Percentiles rank a stretch among this genome's conserved stretches.
Conservation (phyloP, 2,329 filamentous ascomycete genomes). For the Capronia epimyces region DNA sequence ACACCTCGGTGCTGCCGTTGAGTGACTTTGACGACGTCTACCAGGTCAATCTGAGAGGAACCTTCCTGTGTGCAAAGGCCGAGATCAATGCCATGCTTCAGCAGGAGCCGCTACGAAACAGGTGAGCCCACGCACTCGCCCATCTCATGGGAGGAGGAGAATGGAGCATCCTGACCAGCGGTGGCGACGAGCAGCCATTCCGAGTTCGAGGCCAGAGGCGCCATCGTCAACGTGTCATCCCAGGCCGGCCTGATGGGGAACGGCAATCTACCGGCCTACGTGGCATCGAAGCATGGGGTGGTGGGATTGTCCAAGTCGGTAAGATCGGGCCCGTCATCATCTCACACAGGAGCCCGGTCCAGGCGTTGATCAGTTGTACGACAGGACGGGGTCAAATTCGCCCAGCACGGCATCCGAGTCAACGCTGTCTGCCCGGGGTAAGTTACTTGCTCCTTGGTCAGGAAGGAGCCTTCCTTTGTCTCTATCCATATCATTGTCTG, state of each 20-base stretch:
- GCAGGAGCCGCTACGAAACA: background rate
- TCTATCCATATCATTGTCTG: too few species aligned
- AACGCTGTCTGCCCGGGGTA: conserved; percentile 5
- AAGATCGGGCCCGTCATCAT: background rate
- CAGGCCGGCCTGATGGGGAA: conserved; percentile 35
- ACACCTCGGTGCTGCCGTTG: background rate
- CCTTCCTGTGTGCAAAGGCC: conserved; percentile 37
- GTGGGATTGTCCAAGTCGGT: conserved; percentile 33
- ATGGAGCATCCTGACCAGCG: too few species aligned
- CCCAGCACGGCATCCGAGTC: background rate
- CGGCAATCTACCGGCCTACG: conserved; percentile 40
- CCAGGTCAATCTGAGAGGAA: conserved; percentile 38
- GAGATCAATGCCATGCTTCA: conserved; percentile 40
- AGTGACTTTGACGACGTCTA: conserved; percentile 37
- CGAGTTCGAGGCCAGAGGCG: conserved; percentile 11
- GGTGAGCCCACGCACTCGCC: too few species aligned
- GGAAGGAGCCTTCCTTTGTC: background rate
- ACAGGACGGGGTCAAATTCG: conserved; percentile 1
- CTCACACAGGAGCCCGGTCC: too few species aligned
- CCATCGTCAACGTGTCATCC: conserved; percentile 40
- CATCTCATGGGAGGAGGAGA: too few species aligned
- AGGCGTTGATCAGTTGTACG: background rate
- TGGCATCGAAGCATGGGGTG: conserved; percentile 40
- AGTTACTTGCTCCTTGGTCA: too few species aligned
- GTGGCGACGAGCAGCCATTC: background rate